Base-by-base conservation (phyloP, 2,329 filamentous ascomycete genomes). In the Colletotrichum orchidophilum region DNA sequence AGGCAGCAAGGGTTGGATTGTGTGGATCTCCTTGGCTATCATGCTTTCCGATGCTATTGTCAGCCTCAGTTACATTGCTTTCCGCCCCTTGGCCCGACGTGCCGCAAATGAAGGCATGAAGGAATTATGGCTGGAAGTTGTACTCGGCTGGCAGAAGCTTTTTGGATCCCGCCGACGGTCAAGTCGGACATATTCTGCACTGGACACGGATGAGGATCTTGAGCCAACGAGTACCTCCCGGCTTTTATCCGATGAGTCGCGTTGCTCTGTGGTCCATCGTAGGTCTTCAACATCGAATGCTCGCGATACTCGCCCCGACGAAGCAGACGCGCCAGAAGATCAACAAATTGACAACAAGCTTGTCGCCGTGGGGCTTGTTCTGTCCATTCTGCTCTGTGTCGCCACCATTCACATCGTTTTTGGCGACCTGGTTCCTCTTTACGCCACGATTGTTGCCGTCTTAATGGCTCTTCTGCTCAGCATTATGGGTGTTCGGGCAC, bases 1-100 rank as follows among this genome's bases (percentile, higher is more conserved):
- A 18, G 96, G 96, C 11, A 97, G 94, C 79, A 98, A 98, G 82
- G 96, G 96, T 49, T 99, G 96, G 96, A 98, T 99, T 71, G 94
- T 99, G 0, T 99, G 96, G 96, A 87, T 97, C 2, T 97, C 94
- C 39, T 84, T 99, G 33, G 94, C 96, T 3, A 98, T 99, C 75
- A 99, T 99, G 96, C 87, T 99, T 29, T 94, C 94, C 26, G 96
- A 99, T 81, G 94, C 96, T 0, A 87, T 99, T 3, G 89, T 98
- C 73, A 98, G 93, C 76, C 88, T 99, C 11, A 90, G 93, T 1
- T 95, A 95, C 85, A 87, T 98, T 50, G 85, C 93, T 1, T 74
- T 93, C 2, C 89, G 89, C 3, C 92, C 94, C 0, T 73, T 92
- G 0, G 42, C 15, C 15, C 27, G 46, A 6, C 58, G 18, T 4